A percentile compares a stretch with the other conserved stretches of the same genome.
phyloP scores from a whole-genome alignment of 345 rosid species.

The Euclidium syriacum region DNA sequence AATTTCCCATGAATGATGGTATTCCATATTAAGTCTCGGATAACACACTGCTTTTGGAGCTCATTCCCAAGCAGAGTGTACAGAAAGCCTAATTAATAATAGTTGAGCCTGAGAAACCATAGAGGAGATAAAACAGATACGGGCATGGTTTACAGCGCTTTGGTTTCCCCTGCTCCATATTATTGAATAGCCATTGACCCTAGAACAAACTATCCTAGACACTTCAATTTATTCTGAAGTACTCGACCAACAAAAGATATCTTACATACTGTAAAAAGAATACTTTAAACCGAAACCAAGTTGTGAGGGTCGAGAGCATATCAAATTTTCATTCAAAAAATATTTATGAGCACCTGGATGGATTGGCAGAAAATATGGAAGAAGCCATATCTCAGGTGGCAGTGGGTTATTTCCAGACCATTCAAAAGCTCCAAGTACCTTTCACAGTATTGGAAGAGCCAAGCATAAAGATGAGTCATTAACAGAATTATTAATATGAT shows the following conservation, averaged over 20 bases:
- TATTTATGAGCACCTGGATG: conserved; percentile 71
- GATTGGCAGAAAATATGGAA: conserved; percentile 72
- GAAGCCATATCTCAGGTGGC: conserved; percentile 99
- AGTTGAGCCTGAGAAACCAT: background rate
- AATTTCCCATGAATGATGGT: background rate
- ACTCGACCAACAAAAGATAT: background rate
- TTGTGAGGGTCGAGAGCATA: background rate
- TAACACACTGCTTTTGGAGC: background rate
- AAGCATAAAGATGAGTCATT: conserved; percentile 8
- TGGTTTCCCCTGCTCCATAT: background rate
- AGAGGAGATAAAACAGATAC: background rate
- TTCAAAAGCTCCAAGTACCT: conserved; percentile 94
- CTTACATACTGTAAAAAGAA: background rate
- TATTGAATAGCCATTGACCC: background rate
- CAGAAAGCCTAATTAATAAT: background rate
- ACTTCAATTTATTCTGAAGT: background rate
- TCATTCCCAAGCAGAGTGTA: background rate
- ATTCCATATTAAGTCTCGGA: background rate
- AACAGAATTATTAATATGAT: conserved; percentile 3
- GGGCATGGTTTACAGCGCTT: background rate
- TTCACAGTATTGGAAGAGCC: conserved; percentile 22
- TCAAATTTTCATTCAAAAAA: background rate
- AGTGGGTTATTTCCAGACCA: conserved; percentile 98
- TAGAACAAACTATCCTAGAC: background rate
- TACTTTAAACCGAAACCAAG: background rate